Percentiles rank a stretch among this genome's conserved stretches.
phyloP scores from a whole-genome alignment of 768 basidiomycete genomes.

The Russula compacta region DNA sequence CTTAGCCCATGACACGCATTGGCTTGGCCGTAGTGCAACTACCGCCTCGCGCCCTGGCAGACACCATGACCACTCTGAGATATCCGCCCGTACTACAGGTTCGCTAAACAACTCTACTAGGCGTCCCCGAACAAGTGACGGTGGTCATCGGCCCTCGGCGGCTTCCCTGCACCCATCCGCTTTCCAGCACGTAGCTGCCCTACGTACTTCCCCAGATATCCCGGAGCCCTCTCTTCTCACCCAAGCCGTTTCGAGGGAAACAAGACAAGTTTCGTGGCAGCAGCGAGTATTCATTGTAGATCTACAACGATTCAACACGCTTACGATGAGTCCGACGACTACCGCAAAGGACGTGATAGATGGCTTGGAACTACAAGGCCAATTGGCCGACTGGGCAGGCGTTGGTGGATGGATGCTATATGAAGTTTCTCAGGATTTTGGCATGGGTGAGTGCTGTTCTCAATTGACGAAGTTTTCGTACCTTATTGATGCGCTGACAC shows the following conservation, averaged over 20 bases:
- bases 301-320: conserved; percentile 64
- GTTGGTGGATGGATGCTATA: conserved; percentile 81
- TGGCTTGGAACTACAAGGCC: conserved; percentile 55
- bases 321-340: conserved; percentile 60
- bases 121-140: conserved; percentile 22
- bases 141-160: conserved; percentile 23
- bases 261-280: conserved; percentile 33
- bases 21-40: conserved; percentile 21
- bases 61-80: conserved; percentile 30
- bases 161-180: conserved; percentile 6
- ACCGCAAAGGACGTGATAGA: conserved; percentile 66
- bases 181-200: conserved; percentile 29
- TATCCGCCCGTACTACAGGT: not conserved
- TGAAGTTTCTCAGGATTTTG: conserved; percentile 85
- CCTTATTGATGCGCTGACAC: not conserved
- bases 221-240: conserved; percentile 3
- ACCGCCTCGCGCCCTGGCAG: conserved; percentile 21
- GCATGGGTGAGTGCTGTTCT: conserved; percentile 64
- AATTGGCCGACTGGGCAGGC: conserved; percentile 49
- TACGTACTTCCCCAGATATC: conserved; percentile 29
- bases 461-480: not conserved
- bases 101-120: conserved; percentile 3
- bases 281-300: conserved; percentile 73
- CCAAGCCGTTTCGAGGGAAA: conserved; percentile 3
- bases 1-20: not conserved